Evolutionary conservation across 345 rosid genomes (phyloP).

Genomic region (Eucalyptus grandis): DNA sequence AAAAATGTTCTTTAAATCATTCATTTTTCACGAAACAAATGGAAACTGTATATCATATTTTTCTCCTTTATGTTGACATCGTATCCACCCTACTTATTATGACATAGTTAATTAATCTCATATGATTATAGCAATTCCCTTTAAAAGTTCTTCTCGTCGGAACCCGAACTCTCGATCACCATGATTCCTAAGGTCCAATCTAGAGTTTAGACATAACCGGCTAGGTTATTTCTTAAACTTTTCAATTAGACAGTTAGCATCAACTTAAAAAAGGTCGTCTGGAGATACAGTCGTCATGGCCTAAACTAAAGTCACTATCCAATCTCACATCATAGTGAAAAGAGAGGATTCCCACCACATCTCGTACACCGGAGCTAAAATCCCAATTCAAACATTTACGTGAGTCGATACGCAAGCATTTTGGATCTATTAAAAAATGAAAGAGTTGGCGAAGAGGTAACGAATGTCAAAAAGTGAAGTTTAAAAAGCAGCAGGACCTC

Average conservation of each 20-base stretch:
- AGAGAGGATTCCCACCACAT: not conserved
- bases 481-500: not conserved
- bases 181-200: not conserved
- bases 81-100: not conserved
- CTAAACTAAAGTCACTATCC: no score
- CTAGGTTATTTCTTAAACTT: rapidly evolving
- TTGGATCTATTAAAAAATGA: not conserved
- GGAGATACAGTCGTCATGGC: rapidly evolving
- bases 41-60: not conserved
- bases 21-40: rapidly evolving
- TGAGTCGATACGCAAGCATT: not conserved
- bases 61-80: not conserved
- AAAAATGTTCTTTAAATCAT: no score
- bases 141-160: not conserved
- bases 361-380: not conserved
- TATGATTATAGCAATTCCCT: not conserved
- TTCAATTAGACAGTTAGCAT: rapidly evolving
- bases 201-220: not conserved
- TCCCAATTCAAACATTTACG: not conserved
- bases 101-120: not conserved
- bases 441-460: not conserved
- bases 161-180: not conserved
- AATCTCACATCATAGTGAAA: no score
- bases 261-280: no score
- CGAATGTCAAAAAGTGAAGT: not conserved